Evolutionary conservation across 2,329 filamentous ascomycete genomes (phyloP), one percentile per base, ranked within the genome.

Genomic region (Elsinoe necatrix): DNA sequence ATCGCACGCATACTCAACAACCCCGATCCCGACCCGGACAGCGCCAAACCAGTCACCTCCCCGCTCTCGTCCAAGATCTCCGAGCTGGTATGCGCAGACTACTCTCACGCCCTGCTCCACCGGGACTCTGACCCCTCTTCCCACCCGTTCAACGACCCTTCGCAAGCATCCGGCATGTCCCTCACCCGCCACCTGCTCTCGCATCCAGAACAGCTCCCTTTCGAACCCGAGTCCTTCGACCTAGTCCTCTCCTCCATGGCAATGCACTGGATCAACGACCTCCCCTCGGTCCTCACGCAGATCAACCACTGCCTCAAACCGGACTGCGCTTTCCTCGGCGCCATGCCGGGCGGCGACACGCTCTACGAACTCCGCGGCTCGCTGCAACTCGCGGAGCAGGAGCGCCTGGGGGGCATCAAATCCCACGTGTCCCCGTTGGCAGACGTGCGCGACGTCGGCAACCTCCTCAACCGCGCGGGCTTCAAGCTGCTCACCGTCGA

Each of bases 401-500:
- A 98, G 66, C 80, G 92, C 14, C 80, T 87, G 18, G 93, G 93
- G n/a, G 93, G 93, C 25, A 87, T 98, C 50, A 87, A 87, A 5
- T 91, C 90, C 1, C 90, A 92, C 66, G 86, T 95, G 21, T 95
- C 89, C 3, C 93, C 93, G 2, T 72, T 98, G 18, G 93, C 92
- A 0, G 91, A 98, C 70, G 89, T 96, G 8, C 80, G 87, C 16
- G 95, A 98, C 67, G 81, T 97, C 0, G 93, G 93, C 1, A 91
- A 90, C 1, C 74, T 98, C 55, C 74, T 98, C 60, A 87, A 88
- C 63, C 84, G 85, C 61, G 88, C 92, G 0, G 90, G 91, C 16
- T 98, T 97, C 76, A 95, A 91, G 71, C 86, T 98, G 76, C 77
- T 97, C 64, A 98, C 95, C 0, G 90, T 98, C 0, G 93, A 98